phyloP scores from a whole-genome alignment of 202 grass and related monocot genomes.

The Elaeis oleifera region DNA sequence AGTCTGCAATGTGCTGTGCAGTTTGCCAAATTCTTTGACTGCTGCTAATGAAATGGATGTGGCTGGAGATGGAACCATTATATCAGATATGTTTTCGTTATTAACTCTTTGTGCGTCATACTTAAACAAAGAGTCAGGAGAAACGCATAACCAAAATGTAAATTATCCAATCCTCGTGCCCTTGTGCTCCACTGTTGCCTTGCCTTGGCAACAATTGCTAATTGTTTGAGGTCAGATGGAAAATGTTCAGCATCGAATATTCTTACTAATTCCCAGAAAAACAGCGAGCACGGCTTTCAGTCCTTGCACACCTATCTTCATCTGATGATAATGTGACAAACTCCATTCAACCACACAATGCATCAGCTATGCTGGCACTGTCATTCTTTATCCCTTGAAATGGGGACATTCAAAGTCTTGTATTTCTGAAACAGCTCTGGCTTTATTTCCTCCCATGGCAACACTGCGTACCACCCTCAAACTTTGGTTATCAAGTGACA shows the following conservation, averaged over 20 bases:
- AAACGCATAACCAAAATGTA: slow-evolving; percentile 56
- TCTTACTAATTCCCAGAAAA: slow-evolving; percentile 24
- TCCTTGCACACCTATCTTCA: slow-evolving; percentile 85
- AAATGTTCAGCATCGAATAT: slow-evolving; percentile 12
- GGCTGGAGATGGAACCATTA: slow-evolving; percentile 77
- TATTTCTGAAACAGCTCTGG: slow-evolving; percentile 65
- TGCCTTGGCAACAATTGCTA: slow-evolving; percentile 22
- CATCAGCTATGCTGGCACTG: slow-evolving; percentile 64
- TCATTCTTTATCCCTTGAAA: slow-evolving; percentile 62
- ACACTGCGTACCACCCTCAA: slow-evolving; percentile 71
- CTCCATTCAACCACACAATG: slow-evolving; percentile 63
- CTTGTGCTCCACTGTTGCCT: slow-evolving; percentile 25
- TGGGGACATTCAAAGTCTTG: slow-evolving; percentile 21
- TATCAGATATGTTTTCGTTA: slow-evolving; percentile 71
- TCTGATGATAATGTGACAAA: slow-evolving; percentile 73
- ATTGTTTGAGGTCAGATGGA: slow-evolving; percentile 16
- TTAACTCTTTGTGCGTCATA: slow-evolving; percentile 55
- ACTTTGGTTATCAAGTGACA: slow-evolving; percentile 78
- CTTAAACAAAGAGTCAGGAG: slow-evolving; percentile 52
- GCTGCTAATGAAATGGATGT: slow-evolving; percentile 47
- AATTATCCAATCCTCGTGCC: slow-evolving; percentile 77
- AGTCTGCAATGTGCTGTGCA: slow-evolving; percentile 51
- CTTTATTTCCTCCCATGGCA: slow-evolving; percentile 71
- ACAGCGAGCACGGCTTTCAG: slow-evolving; percentile 32
- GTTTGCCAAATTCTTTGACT: slow-evolving; percentile 39